These are phyloP conservation scores for Boechera retrofracta DNA, from an alignment of 345 rosid species.

Conservation along the genomic window DNA sequence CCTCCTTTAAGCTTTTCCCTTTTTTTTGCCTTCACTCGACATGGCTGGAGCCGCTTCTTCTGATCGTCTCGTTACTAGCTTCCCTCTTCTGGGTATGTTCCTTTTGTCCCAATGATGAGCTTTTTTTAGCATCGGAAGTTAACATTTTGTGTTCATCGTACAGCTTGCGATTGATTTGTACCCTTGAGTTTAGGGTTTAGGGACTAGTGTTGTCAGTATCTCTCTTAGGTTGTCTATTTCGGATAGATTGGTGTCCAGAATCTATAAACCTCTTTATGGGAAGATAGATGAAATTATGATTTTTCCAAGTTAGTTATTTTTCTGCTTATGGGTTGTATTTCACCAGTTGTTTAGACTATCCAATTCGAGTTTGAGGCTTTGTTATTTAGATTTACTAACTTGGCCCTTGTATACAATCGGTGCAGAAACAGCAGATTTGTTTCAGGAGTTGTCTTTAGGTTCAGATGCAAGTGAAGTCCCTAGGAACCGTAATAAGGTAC, in stretches of 20 bases:
- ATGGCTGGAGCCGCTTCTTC: constrained; percentile 62
- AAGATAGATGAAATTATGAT: constrained; percentile 3
- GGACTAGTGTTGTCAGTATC: constrained; percentile 1
- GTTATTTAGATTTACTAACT: constrained; percentile 17
- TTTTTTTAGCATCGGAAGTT: constrained; percentile 21
- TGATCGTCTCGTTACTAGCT: constrained; percentile 59
- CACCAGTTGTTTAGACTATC: not conserved
- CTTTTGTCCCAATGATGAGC: not conserved
- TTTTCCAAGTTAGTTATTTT: not conserved
- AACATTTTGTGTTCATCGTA: constrained; percentile 4
- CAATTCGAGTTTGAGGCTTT: constrained; percentile 21
- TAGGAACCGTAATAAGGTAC: constrained; percentile 55
- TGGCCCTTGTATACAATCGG: constrained; percentile 12
- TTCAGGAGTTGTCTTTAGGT: constrained; percentile 63
- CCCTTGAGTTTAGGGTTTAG: not conserved
- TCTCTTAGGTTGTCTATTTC: constrained; percentile 7
- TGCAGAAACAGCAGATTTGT: constrained; percentile 64
- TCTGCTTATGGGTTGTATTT: constrained; percentile 16
- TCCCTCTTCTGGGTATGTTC: constrained; percentile 55
- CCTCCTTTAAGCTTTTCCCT: constrained; percentile 18
- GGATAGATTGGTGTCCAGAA: not conserved
- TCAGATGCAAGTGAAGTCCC: constrained; percentile 54
- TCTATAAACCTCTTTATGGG: not conserved
- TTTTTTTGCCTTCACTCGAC: constrained; percentile 27
- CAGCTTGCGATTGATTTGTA: constrained; percentile 3